Percentiles rank a stretch among this genome's conserved stretches.
Evolutionary conservation across 345 rosid genomes (phyloP).

Genomic region (Syzygium oleosum): DNA sequence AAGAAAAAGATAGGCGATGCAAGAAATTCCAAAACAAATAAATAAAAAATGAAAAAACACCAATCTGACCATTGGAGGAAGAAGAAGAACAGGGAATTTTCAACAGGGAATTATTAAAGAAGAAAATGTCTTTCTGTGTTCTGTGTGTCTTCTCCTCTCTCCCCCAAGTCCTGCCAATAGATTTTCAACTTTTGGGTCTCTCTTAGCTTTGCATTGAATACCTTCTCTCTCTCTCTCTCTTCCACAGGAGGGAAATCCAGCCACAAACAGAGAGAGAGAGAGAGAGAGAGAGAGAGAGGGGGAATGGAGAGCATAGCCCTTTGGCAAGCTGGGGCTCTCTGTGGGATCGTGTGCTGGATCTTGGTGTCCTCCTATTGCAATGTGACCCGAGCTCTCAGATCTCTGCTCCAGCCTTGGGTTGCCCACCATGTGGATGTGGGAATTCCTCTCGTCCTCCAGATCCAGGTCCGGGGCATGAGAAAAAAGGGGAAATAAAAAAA

Average conservation of each 20-base stretch:
- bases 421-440: slow-evolving; percentile 46
- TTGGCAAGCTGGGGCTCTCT: slow-evolving; percentile 66
- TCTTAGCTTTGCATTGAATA: background rate
- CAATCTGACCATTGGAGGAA: background rate
- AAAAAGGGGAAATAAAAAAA: no score
- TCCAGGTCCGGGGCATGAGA: slow-evolving; percentile 51
- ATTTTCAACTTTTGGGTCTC: background rate
- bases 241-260: background rate
- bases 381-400: slow-evolving; percentile 64
- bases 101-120: background rate
- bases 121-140: background rate
- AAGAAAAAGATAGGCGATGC: background rate
- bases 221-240: background rate
- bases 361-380: slow-evolving; percentile 46
- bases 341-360: slow-evolving; percentile 69
- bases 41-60: background rate
- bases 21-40: background rate
- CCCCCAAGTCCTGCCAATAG: background rate
- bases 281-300: background rate
- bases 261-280: background rate
- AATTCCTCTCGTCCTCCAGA: slow-evolving; percentile 51
- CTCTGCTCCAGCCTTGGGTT: slow-evolving; percentile 62
- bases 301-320: slow-evolving; percentile 63
- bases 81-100: background rate
- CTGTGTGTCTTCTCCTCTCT: background rate